Base-by-base conservation (phyloP, 371 early-diverging fungal species). In the Neoconidiobolus thromboides region DNA sequence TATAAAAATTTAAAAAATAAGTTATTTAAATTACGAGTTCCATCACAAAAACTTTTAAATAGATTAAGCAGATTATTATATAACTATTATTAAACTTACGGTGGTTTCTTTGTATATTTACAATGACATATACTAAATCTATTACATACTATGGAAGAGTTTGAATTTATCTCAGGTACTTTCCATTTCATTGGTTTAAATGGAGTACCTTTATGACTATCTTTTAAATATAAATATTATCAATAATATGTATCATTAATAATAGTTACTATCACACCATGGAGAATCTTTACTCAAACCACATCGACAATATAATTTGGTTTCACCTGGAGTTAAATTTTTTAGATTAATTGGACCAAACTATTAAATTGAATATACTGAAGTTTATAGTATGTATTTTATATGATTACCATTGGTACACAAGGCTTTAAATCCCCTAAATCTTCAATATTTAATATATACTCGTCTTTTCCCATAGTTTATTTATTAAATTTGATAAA, bases 331-430 rank as follows among this genome's bases (percentile, higher is more conserved):
- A 48, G 37, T 43, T n/a, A 63, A 56, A 48, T 54, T 51, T 39
- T 60, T 60, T 7, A 63, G 14, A n/a, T 43, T 60, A 26, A 53
- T 48, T 1, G 63, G 60, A 42, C 68, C 69, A 66, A 67, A 67
- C 50, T 62, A 60, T 51, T 36, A n/a, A 38, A 56, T 37, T 41
- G 3, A 55, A 55, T 55, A 41, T 44, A 38, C 26, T 26, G 26
- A 26, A 43, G 48, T 46, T 40, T 55, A 58, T 40, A 5, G n/a
- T 37, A 61, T 9, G 2, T 14, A 47, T 12, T 51, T 26, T 55
- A 60, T 15, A 44, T 58, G 14, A 55, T 40, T 55, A 63, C 53
- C 54, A 62, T 42, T 39, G 48, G 61, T 41, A 64, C 55, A 57
- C 55, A 58, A 43, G 56, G 51, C 42, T 59, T 59, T n/a, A 59